Evolutionary conservation across 2,329 filamentous ascomycete genomes (phyloP), one percentile per base, ranked within the genome.

Genomic region (Neonectria faginata): DNA sequence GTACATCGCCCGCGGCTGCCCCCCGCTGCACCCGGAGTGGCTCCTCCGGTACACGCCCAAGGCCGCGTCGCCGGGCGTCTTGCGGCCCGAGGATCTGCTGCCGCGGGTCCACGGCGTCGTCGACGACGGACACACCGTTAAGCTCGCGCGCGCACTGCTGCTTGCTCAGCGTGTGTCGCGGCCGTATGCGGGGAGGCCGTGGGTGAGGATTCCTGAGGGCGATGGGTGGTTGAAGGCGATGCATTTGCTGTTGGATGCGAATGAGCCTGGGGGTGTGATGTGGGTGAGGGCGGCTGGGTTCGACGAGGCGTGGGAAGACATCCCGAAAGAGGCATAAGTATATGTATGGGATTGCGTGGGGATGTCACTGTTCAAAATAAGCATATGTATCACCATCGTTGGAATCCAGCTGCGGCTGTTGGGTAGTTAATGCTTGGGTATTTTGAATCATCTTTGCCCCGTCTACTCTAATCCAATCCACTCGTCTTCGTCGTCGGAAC

Each of bases 41-140:
- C 85, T 97, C 57, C 78, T 77, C 1, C 74, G 78, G 0, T 95
- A 96, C 73, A 77, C 79, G 1, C 85, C 89, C 0, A 85, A 81
- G 60, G 79, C 81, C 52, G 70, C 73, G 57, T 67, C 29, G 82
- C 85, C 31, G 82, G 85, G 78, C 78, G 45, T 78, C 73, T 20
- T 73, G 85, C 48, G 81, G 84, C 65, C 81, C 76, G 56, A 85
- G 79, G 82, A 83, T 2, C 77, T 88, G 3, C 76, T 87, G 7
- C 75, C 81, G 1, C 79, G 83, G 10, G 75, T 89, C 18, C 81
- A 84, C 63, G 65, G 67, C 10, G 74, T 86, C 36, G 74, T 84
- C 0, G 94, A 97, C 69, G 94, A 97, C 77, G 94, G 94, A 0
- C 95, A 98, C 79, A 84, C 88, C 10, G 84, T 89, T 58, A 97